Evolutionary conservation across 2,329 filamentous ascomycete species (phyloP).

Genomic region (Penicillium decumbens): DNA sequence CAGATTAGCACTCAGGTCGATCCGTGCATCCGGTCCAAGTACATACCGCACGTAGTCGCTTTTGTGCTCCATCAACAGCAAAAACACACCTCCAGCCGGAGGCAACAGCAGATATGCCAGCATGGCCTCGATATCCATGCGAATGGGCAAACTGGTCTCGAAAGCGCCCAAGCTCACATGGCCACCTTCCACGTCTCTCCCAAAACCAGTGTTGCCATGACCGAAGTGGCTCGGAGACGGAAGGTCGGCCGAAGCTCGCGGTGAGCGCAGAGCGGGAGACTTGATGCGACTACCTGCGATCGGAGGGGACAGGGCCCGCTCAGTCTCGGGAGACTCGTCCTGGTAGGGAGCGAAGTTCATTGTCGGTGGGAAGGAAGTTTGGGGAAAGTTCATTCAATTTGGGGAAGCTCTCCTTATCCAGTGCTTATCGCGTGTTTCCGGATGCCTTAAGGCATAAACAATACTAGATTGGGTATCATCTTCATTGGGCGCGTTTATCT

Average conservation of each 20-base stretch:
- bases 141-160: conserved; percentile 80
- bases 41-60: conserved; percentile 89
- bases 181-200: conserved; percentile 44
- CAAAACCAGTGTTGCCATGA: conserved; percentile 40
- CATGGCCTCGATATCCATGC: conserved; percentile 85
- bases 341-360: conserved; percentile 99
- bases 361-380: conserved; percentile 18
- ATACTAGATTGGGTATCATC: conserved; percentile 19
- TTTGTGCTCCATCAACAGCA: conserved; percentile 84
- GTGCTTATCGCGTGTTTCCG: conserved; percentile 7
- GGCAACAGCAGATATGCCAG: conserved; percentile 82
- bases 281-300: conserved; percentile 46
- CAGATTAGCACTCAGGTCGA: background rate
- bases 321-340: conserved; percentile 79
- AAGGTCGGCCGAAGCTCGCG: conserved; percentile 46
- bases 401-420: conserved; percentile 15
- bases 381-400: background rate
- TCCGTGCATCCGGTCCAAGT: background rate
- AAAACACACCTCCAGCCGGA: conserved; percentile 75
- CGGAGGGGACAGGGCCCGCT: conserved; percentile 72
- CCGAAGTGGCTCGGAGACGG: conserved; percentile 40
- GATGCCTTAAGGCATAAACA: conserved; percentile 8
- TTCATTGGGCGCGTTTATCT: conserved; percentile 17
- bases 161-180: conserved; percentile 71
- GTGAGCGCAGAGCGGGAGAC: conserved; percentile 53